Evolutionary conservation across 306 rosid genomes (phyloP).

Genomic region (Glycine latifolia): DNA sequence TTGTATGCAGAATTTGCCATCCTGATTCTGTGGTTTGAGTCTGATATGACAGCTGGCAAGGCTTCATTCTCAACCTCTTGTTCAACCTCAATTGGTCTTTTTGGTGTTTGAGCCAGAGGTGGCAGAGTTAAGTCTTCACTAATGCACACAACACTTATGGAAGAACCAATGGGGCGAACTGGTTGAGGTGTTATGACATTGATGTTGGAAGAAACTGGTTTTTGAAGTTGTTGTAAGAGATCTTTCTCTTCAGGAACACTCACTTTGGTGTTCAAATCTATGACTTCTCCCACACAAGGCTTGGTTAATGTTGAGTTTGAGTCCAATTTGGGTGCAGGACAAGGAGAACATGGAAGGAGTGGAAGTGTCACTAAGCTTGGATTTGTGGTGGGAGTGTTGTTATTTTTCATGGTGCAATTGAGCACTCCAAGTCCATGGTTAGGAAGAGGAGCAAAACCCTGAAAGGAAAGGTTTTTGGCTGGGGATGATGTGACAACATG

Average conservation of each 20-base stretch:
- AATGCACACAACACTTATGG: constrained; percentile 72
- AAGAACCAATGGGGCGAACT: constrained; percentile 80
- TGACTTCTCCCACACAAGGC: constrained; percentile 36
- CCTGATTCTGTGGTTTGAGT: constrained; percentile 78
- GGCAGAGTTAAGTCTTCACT: constrained; percentile 46
- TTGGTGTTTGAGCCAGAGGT: constrained; percentile 24
- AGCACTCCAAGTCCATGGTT: constrained; percentile 43
- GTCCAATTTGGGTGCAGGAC: constrained; percentile 45
- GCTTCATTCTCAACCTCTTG: constrained; percentile 69
- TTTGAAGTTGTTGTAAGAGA: constrained; percentile 66
- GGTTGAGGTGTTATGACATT: constrained; percentile 78
- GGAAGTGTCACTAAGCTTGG: constrained; percentile 65
- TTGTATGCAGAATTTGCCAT: constrained; percentile 87
- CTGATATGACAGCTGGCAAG: constrained; percentile 80
- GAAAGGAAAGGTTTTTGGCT: constrained; percentile 48
- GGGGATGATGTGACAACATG: constrained; percentile 50
- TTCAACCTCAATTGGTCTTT: constrained; percentile 68
- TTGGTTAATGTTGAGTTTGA: neutral
- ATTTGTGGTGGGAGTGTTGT: neutral
- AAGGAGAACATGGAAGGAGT: constrained; percentile 58
- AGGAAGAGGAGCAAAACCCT: constrained; percentile 52
- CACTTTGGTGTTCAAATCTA: constrained; percentile 58
- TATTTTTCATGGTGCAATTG: constrained; percentile 35
- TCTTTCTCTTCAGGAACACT: constrained; percentile 79
- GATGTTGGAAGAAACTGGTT: constrained; percentile 23